Conservation (phyloP, 2,329 filamentous ascomycete genomes). For the Aspergillus sp. region DNA sequence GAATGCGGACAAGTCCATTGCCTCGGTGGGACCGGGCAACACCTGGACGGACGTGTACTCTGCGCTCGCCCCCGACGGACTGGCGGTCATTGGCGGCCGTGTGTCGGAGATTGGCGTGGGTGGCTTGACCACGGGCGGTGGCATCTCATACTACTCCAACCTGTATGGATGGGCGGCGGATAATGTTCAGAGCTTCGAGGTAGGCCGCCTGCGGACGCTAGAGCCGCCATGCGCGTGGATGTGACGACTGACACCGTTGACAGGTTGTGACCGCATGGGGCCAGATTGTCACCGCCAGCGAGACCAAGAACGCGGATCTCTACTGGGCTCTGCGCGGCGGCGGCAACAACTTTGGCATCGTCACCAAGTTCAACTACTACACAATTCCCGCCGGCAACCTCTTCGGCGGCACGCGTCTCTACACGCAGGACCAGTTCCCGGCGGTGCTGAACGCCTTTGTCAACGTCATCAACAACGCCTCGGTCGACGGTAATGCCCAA, state of each 20-base stretch:
- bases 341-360: conserved; percentile 38
- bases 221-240: not conserved
- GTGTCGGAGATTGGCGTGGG: conserved; percentile 21
- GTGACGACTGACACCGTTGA: not conserved
- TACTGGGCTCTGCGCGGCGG: conserved; percentile 44
- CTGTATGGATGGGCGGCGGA: conserved; percentile 37
- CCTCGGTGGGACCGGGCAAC: conserved; percentile 32
- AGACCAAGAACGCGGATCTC: conserved; percentile 30
- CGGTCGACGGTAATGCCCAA: conserved; percentile 33
- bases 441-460: conserved; percentile 33
- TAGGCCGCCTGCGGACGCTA: conserved; percentile 6
- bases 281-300: conserved; percentile 31
- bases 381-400: conserved; percentile 38
- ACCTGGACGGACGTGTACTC: conserved; percentile 36
- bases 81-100: conserved; percentile 37
- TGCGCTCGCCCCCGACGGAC: conserved; percentile 27
- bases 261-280: conserved; percentile 27
- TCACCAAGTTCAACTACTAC: conserved; percentile 41
- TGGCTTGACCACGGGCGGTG: conserved; percentile 25
- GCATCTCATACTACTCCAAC: conserved; percentile 33
- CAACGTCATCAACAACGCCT: conserved; percentile 23
- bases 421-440: conserved; percentile 26
- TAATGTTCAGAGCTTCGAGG: conserved; percentile 35
- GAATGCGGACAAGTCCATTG: conserved; percentile 26
- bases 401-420: conserved; percentile 38